These are phyloP conservation scores for Xylariaceae sp. DNA, from an alignment of 2,329 filamentous ascomycete genomes.

Conservation along the genomic window DNA sequence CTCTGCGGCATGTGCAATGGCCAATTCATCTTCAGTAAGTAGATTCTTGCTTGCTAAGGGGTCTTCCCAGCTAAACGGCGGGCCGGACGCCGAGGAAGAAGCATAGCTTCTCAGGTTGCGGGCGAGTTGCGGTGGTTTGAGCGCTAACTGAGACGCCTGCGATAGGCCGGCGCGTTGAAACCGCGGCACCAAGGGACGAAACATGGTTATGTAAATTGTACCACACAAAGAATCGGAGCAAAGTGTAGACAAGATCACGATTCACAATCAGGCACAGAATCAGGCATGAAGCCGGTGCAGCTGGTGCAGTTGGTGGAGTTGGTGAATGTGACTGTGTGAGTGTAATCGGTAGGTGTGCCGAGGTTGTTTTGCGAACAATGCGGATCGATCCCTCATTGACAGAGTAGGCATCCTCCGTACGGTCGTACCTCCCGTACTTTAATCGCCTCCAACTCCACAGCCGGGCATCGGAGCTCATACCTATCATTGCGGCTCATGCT, in stretches of 20 bases:
- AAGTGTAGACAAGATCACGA: neutral
- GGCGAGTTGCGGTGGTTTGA: conserved; percentile 10
- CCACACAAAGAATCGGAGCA: neutral
- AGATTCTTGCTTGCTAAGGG: conserved; percentile 69
- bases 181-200: conserved; percentile 24
- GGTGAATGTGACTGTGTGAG: too few relatives aligned
- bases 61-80: conserved; percentile 82
- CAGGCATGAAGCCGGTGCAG: neutral
- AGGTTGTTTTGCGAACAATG: conserved; percentile 5
- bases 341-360: neutral
- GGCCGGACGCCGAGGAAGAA: conserved; percentile 26
- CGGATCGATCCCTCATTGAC: neutral
- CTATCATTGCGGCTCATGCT: neutral
- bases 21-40: conserved; percentile 83
- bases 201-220: conserved; percentile 21
- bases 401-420: neutral
- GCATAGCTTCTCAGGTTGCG: conserved; percentile 25
- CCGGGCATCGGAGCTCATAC: conserved; percentile 6
- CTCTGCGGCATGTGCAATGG: conserved; percentile 85
- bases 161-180: conserved; percentile 13
- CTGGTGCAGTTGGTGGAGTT: neutral
- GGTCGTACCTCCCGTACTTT: too few relatives aligned
- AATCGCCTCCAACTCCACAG: neutral
- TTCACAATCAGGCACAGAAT: neutral
- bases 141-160: conserved; percentile 16